Evolutionary conservation across 768 basidiomycete species (phyloP).

Genomic region (Leucosporidium scottii): DNA sequence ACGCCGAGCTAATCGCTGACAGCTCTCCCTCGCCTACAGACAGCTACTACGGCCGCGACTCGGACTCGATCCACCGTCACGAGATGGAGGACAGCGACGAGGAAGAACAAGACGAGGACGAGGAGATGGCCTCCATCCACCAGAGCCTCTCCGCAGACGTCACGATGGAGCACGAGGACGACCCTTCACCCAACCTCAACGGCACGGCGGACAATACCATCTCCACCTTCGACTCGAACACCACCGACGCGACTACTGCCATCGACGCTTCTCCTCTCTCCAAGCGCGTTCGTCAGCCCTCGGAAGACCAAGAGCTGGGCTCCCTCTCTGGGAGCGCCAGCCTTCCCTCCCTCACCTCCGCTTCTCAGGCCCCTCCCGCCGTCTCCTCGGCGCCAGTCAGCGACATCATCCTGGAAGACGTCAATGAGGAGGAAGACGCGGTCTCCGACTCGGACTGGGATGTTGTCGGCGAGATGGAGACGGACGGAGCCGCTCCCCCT

Average conservation of each 20-base stretch:
- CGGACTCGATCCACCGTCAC: slow-evolving; percentile 59
- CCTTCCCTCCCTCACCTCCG: neutral
- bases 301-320: slow-evolving; percentile 14
- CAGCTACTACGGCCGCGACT: slow-evolving; percentile 51
- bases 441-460: slow-evolving; percentile 68
- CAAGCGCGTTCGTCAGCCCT: slow-evolving; percentile 1
- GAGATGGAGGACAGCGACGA: slow-evolving; percentile 20
- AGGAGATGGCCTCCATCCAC: neutral
- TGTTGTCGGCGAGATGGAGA: slow-evolving; percentile 65
- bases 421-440: slow-evolving; percentile 55
- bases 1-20: no score
- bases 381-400: neutral
- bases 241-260: slow-evolving; percentile 48
- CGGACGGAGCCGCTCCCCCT: slow-evolving; percentile 56
- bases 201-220: slow-evolving; percentile 40
- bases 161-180: neutral
- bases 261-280: slow-evolving; percentile 36
- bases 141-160: neutral
- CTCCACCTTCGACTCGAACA: slow-evolving; percentile 50
- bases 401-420: slow-evolving; percentile 36
- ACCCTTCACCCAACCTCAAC: neutral
- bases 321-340: slow-evolving; percentile 2
- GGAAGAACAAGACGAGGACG: neutral
- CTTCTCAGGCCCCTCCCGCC: neutral
- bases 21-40: slow-evolving; percentile 46